Evolutionary conservation across 2,329 filamentous ascomycete genomes (phyloP), one percentile per base, ranked within the genome.

Genomic region (Colletotrichum brevisporum): DNA sequence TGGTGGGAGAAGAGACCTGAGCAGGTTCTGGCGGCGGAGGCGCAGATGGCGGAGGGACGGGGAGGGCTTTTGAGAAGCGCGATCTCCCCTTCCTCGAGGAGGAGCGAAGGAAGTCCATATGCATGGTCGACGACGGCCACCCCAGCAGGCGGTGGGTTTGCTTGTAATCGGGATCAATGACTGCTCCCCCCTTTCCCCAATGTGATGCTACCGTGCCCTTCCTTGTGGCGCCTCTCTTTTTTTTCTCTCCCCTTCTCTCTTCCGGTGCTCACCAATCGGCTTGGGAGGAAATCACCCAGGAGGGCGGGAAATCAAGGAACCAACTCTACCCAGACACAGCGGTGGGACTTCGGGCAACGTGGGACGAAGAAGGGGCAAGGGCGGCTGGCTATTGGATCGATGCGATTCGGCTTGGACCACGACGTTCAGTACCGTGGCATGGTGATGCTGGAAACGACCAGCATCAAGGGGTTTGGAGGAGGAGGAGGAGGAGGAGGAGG

Each of bases 1-100:
- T 36, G 31, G 59, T 48, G 48, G 24, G 26, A 24, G 67, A 63
- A 55, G 26, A 31, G 67, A 36, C 54, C 59, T 52, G 48, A 6
- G 27, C 43, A 13, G 50, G 39, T 4, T 63, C 53, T 47, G 58
- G 39, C 55, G 61, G 45, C 48, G 64, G 21, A 61, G 21, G 21
- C 31, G 31, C 31, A 3, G 31, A 4, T 4, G 82, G 78, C 61
- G 87, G 85, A 74, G 85, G 84, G 63, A 82, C 80, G 41, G 87
- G 87, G 71, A 89, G 79, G 41, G 86, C 86, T 79, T 89, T 89
- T 75, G 87, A 88, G 78, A 87, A 88, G 76, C 86, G 86, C 73
- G 87, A 89, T 63, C 81, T 79, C 73, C 85, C 85, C 71, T 75
- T 77, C 75, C 76, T 79, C 16, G 78, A 76, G 77, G 62, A 62